Base-by-base conservation (phyloP, 164 flowering plant genomes). In the Magnolia kwangsiensis region DNA sequence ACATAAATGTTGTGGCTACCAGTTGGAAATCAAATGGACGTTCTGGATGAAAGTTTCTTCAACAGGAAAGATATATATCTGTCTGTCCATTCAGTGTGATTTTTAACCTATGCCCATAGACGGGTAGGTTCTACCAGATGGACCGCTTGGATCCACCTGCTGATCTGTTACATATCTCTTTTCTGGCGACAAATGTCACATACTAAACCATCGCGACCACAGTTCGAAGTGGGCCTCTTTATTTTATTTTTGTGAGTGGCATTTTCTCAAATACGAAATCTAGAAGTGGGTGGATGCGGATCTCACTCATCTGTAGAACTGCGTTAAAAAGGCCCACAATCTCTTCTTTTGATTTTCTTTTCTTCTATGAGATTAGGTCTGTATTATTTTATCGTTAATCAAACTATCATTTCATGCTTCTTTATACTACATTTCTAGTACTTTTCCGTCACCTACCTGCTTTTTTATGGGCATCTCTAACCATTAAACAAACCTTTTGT, bases 251-350 rank as follows among this genome's bases (percentile, higher is more conserved):
- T n/a, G 65, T 63, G 7, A 8, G 65, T 63, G 65, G 65, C 65
- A 63, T 63, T 21, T 23, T 27, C 24, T 66, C 45, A 66, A 21
- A 21, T 21, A 23, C 21, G 29, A 13, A 23, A 65, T 23, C 9
- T 21, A 24, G 14, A 51, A 72, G 77, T 74, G 75, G 78, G 78
- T 69, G 77, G 77, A 65, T 69, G 80, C 72, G 77, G 78, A 82
- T 71, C 72, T 74, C 81, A 77, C 77, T 75, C 64, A 29, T n/a
- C 24, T 31, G 21, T 10, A 45, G n/a, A 6, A 19, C 71, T 31
- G 16, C 71, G 45, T 68, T 68, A 16, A 4, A 24, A 18, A 37
- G 16, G 31, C 14, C n/a, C 18, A 29, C 71, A 29, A 2, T 18
- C 31, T 19, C 51, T 68, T n/a, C 67, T 58, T 58, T 58, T 14